Evolutionary conservation across 768 basidiomycete species (phyloP).

Genomic region (Naganishia vishniacii): DNA sequence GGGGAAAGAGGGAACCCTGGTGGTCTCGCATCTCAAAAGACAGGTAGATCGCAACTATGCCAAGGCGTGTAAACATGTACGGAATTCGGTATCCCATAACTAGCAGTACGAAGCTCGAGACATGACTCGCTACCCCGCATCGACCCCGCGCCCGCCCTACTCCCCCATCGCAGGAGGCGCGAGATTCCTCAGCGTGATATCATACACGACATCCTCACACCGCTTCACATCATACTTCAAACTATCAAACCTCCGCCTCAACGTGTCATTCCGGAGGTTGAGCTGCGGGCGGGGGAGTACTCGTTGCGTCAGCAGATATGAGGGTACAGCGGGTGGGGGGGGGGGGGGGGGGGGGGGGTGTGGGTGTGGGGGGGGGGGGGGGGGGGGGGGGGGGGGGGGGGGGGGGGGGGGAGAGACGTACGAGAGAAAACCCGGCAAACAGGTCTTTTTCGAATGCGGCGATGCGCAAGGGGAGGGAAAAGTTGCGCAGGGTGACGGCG

Average conservation of each 20-base stretch:
- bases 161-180: constrained; percentile 11
- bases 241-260: constrained; percentile 50
- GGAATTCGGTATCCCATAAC: too few species aligned
- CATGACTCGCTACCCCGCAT: not conserved
- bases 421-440: constrained; percentile 48
- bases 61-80: too few species aligned
- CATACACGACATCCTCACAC: constrained; percentile 52
- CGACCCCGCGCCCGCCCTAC: not conserved
- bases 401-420: constrained; percentile 21
- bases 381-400: not conserved
- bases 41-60: too few species aligned
- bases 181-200: constrained; percentile 47
- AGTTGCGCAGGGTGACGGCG: constrained; percentile 50
- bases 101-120: too few species aligned
- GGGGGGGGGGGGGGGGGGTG: too few species aligned
- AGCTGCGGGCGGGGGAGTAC: constrained; percentile 35
- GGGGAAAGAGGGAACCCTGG: too few species aligned
- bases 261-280: constrained; percentile 52
- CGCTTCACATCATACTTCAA: constrained; percentile 52
- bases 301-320: too few species aligned
- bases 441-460: constrained; percentile 52
- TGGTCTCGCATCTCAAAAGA: too few species aligned
- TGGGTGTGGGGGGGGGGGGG: too few species aligned
- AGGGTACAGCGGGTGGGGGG: too few species aligned
- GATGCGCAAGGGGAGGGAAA: constrained; percentile 48